Percentiles rank a stretch among this genome's conserved stretches.
phyloP scores from a whole-genome alignment of 2,329 filamentous ascomycete species.

The Colletotrichum cordylinicola region DNA sequence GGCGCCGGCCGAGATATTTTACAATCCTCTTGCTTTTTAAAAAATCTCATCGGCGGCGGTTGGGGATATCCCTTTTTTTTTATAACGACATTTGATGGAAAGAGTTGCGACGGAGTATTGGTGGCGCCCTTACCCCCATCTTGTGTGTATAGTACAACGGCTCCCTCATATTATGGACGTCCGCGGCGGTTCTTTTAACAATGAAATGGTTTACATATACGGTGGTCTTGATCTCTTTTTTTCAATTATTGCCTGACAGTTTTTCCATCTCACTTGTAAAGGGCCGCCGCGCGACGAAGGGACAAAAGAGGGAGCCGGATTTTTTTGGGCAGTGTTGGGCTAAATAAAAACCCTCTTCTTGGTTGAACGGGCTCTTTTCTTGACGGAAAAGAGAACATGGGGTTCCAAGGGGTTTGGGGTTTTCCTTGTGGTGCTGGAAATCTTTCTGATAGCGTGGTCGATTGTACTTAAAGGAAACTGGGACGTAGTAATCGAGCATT shows the following conservation, averaged over 20 bases:
- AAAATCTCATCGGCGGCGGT: not conserved
- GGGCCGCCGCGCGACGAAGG: not conserved
- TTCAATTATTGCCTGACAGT: not conserved
- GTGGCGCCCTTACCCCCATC: constrained; percentile 7
- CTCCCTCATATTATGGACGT: constrained; percentile 9
- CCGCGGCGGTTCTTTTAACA: not conserved
- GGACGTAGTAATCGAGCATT: constrained; percentile 15
- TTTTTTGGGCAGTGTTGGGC: not conserved
- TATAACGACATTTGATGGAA: constrained; percentile 17
- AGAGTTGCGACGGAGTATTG: constrained; percentile 14
- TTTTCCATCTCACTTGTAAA: not conserved
- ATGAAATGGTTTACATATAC: not conserved
- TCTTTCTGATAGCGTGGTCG: constrained; percentile 6
- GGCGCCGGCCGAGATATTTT: not conserved
- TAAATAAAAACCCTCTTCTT: not conserved
- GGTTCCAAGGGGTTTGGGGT: not conserved
- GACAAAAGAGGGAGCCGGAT: not conserved
- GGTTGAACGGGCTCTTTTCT: not conserved
- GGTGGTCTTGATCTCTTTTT: not conserved
- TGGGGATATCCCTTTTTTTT: not conserved
- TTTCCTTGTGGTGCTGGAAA: not conserved
- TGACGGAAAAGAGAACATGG: not conserved
- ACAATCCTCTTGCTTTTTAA: not conserved
- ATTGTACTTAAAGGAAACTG: not conserved
- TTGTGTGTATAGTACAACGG: constrained; percentile 21